Percentiles rank a stretch among this genome's conserved stretches.
phyloP scores from a whole-genome alignment of 306 rosid species.

The Biancaea sappan region DNA sequence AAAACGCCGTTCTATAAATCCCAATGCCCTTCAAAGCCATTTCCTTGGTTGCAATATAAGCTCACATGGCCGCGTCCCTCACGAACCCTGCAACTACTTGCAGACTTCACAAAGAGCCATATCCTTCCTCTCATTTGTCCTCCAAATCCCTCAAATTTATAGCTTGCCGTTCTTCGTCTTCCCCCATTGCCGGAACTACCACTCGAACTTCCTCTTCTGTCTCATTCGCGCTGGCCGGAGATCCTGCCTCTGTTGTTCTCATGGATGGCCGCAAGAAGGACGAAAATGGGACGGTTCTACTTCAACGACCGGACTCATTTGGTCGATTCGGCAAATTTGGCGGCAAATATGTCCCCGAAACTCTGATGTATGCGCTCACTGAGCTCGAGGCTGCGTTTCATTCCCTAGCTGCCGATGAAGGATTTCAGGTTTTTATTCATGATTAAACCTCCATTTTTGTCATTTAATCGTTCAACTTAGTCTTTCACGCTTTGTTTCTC shows the following conservation, averaged over 20 bases:
- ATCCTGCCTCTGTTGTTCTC: conserved; percentile 25
- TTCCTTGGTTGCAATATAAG: background rate
- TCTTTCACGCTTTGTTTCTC: background rate
- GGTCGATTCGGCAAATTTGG: conserved; percentile 85
- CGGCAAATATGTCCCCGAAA: conserved; percentile 91
- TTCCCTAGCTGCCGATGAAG: conserved; percentile 56
- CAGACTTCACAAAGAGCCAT: background rate
- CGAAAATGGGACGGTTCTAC: conserved; percentile 27
- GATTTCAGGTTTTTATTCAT: conserved; percentile 57
- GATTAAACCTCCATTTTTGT: background rate
- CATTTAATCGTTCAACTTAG: background rate
- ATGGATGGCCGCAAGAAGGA: conserved; percentile 41
- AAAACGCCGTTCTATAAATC: background rate
- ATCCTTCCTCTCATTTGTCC: background rate
- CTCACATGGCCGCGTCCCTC: conserved; percentile 33
- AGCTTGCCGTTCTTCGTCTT: conserved; percentile 30
- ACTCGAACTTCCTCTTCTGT: conserved; percentile 17
- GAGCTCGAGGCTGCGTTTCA: conserved; percentile 77
- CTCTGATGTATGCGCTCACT: conserved; percentile 78
- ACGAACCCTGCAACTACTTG: background rate
- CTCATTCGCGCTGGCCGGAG: conserved; percentile 41
- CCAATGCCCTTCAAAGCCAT: background rate
- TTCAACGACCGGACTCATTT: conserved; percentile 69
- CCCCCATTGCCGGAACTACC: conserved; percentile 19
- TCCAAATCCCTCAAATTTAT: conserved; percentile 5